Base-by-base conservation (phyloP, 139 green algal genomes). In the Chlamydomonas incerta region DNA sequence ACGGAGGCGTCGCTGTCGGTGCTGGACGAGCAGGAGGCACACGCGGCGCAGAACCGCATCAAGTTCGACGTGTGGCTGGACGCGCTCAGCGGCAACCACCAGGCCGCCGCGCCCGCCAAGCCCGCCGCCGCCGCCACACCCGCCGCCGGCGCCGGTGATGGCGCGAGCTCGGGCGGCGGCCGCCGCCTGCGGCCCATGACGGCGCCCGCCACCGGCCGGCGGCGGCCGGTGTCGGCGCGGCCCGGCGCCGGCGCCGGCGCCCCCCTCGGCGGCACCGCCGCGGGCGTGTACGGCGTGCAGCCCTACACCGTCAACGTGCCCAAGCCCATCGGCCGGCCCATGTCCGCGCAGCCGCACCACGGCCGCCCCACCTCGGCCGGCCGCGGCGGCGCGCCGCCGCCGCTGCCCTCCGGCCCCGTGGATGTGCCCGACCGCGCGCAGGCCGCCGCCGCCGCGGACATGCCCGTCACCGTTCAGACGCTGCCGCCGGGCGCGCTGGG, bases 281-380 rank as follows among this genome's bases (percentile, higher is more conserved):
- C 6, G 13, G 67, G 46, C 3, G 28, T 35, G 28, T 79, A 65
- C 72, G 47, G 72, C 1, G 33, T 63, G 1, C 72, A 33, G 37
- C 63, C n/a, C 15, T 35, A 29, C 15, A 3, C 31, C 35, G 47
- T 41, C 18, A 66, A 8, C 31, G 60, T 66, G 24, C 21, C 60
- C 20, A 23, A 24, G 4, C 55, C 18, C 55, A 2, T 23, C 23
- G 24, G 20, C 11, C 62, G 74, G 31, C 83, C 74, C 33, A 84
- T 84, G 83, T 88, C 83, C 29, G 83, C 83, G 5, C 83, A 88
- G 65, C 83, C 83, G 23, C 82, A 88, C 46, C 60, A 83, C 50
- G 17, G 67, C 47, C 46, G 73, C 15, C 31, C 31, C 62, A 15
- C 35, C 13, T 69, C 67, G 1, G 70, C 37, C 70, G 33, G 41